A percentile compares a stretch with the other conserved stretches of the same genome.
phyloP scores from a whole-genome alignment of 1,139 yeast species.

The Diutina rugosa region DNA sequence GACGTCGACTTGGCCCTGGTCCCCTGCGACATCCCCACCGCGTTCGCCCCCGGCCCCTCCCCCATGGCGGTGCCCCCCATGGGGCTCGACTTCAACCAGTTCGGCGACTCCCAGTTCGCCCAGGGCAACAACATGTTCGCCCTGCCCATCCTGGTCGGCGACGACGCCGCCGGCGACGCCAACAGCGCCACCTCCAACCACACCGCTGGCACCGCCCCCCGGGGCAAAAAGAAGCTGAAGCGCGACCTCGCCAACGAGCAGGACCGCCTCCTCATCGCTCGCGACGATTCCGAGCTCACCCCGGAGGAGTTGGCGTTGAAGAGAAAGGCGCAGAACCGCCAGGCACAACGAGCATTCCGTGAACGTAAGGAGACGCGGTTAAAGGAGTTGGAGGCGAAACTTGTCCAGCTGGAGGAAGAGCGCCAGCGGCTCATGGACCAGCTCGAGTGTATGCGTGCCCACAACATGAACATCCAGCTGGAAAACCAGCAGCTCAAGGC shows the following conservation, averaged over 20 bases:
- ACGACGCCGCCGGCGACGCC: not conserved
- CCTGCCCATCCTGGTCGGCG: not conserved
- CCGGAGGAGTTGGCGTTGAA: slow-evolving; percentile 40
- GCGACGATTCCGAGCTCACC: slow-evolving; percentile 26
- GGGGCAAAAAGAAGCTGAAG: not conserved
- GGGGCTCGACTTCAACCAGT: not conserved
- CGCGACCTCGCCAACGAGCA: not conserved
- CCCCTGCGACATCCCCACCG: not conserved
- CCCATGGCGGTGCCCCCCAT: not conserved
- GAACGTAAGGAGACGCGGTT: slow-evolving; percentile 70
- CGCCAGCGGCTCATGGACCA: slow-evolving; percentile 38
- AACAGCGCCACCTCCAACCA: not conserved
- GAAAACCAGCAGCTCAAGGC: slow-evolving; percentile 8
- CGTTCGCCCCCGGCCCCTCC: not conserved
- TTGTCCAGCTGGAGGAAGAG: slow-evolving; percentile 48
- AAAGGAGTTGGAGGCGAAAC: slow-evolving; percentile 51
- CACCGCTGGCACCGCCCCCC: not conserved
- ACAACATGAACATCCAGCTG: slow-evolving; percentile 36
- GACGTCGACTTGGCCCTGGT: not conserved
- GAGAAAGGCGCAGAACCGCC: slow-evolving; percentile 75
- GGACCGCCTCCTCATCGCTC: not conserved
- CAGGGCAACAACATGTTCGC: not conserved
- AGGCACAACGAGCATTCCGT: slow-evolving; percentile 83
- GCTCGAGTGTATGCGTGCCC: slow-evolving; percentile 41
- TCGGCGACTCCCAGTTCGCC: not conserved